Evolutionary conservation across 768 basidiomycete genomes (phyloP).

Genomic region (Suillus weaverae): DNA sequence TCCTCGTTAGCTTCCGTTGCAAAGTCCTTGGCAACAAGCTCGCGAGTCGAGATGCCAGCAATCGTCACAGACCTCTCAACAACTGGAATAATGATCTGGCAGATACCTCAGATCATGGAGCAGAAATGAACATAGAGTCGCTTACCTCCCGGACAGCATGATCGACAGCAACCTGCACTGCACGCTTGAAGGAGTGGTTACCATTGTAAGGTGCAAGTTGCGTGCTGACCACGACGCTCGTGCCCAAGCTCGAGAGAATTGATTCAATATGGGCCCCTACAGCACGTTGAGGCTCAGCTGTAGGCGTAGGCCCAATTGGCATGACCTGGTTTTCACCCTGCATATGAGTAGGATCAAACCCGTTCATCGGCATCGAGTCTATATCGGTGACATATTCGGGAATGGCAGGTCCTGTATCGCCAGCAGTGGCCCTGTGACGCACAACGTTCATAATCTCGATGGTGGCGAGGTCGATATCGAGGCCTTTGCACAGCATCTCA

Average conservation of each 20-base stretch:
- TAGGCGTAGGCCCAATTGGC: conserved; percentile 56
- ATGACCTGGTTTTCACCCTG: conserved; percentile 61
- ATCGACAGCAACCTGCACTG: conserved; percentile 88
- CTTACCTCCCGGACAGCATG: conserved; percentile 90
- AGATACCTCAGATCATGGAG: conserved; percentile 3
- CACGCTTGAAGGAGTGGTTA: conserved; percentile 86
- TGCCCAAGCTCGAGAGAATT: conserved; percentile 68
- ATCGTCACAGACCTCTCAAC: conserved; percentile 98
- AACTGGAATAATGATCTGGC: conserved; percentile 90
- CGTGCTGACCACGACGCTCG: conserved; percentile 73
- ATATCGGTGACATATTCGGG: conserved; percentile 83
- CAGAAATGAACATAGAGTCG: not conserved
- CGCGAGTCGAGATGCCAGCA: conserved; percentile 94
- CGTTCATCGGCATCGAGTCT: conserved; percentile 74
- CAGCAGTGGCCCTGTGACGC: conserved; percentile 68
- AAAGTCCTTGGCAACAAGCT: conserved; percentile 94
- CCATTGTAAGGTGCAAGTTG: conserved; percentile 73
- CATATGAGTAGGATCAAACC: conserved; percentile 56
- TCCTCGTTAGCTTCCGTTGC: conserved; percentile 90
- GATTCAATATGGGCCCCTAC: conserved; percentile 80
- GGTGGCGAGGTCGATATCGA: conserved; percentile 83
- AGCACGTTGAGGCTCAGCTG: conserved; percentile 64
- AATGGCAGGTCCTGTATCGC: conserved; percentile 59
- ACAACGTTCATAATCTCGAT: conserved; percentile 84
- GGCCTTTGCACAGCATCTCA: conserved; percentile 90